These are phyloP conservation scores for Suillus clintonianus DNA, from an alignment of 768 basidiomycete genomes.

Conservation along the genomic window DNA sequence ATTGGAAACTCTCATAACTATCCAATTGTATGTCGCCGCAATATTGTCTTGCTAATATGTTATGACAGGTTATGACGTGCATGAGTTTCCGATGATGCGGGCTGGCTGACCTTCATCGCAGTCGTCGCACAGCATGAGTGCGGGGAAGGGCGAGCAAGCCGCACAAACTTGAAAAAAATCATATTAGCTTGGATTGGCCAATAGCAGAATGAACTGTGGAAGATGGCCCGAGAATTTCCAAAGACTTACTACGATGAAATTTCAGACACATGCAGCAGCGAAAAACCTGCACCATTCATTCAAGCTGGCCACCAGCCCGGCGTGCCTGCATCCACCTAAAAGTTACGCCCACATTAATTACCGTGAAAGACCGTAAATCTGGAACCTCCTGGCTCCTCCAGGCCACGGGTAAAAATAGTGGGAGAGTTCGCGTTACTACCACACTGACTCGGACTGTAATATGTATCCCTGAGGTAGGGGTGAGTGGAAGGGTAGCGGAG, in stretches of 20 bases:
- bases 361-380: background rate
- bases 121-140: background rate
- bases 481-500: background rate
- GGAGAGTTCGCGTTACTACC: background rate
- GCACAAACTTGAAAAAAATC: background rate
- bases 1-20: background rate
- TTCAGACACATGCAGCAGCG: background rate
- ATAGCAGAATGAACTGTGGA: background rate
- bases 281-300: background rate
- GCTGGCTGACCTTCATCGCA: background rate
- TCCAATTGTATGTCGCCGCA: background rate
- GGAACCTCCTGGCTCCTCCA: background rate
- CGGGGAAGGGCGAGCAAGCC: background rate
- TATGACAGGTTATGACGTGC: background rate
- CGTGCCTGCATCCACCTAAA: background rate
- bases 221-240: background rate
- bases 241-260: background rate
- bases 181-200: background rate
- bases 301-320: background rate
- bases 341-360: background rate
- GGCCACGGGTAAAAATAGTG: background rate
- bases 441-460: background rate
- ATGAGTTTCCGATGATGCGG: background rate
- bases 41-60: background rate
- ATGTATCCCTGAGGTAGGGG: no score